A percentile compares a stretch with the other conserved stretches of the same genome.
These are phyloP conservation scores for Castanopsis chinensis DNA, from an alignment of 306 rosid species.

Conservation along the genomic window DNA sequence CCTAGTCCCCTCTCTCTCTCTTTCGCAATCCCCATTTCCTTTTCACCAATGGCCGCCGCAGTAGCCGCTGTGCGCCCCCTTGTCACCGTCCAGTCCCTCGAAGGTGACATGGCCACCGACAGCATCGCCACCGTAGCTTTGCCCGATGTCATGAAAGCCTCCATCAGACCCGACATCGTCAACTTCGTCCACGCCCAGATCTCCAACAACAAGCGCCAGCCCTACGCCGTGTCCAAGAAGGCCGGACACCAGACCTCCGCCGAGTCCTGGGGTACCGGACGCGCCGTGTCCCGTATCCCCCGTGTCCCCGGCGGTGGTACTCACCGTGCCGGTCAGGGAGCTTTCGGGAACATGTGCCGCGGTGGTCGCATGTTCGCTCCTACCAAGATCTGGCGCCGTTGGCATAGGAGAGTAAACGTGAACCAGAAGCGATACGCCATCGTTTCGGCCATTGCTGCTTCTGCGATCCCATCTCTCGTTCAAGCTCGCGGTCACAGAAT, in stretches of 20 bases:
- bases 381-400: conserved; percentile 91
- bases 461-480: conserved; percentile 70
- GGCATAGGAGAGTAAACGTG: conserved; percentile 83
- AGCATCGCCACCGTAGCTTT: conserved; percentile 36
- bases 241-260: conserved; percentile 94
- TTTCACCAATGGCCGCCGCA: conserved; percentile 52
- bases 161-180: conserved; percentile 79
- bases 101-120: conserved; percentile 77
- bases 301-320: conserved; percentile 94
- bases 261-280: conserved; percentile 92
- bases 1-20: conserved; percentile 15
- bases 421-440: conserved; percentile 80
- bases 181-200: conserved; percentile 67
- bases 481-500: conserved; percentile 73
- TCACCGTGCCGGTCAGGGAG: conserved; percentile 90
- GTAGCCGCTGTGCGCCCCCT: conserved; percentile 65
- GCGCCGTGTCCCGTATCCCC: conserved; percentile 90
- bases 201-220: conserved; percentile 69
- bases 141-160: conserved; percentile 72
- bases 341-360: conserved; percentile 93
- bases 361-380: conserved; percentile 96
- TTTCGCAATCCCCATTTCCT: not conserved
- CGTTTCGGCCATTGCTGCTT: conserved; percentile 87
- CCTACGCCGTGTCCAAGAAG: conserved; percentile 67
- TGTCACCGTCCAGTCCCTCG: conserved; percentile 64